Evolutionary conservation across 768 basidiomycete genomes (phyloP).

Genomic region (Suillus placidus): DNA sequence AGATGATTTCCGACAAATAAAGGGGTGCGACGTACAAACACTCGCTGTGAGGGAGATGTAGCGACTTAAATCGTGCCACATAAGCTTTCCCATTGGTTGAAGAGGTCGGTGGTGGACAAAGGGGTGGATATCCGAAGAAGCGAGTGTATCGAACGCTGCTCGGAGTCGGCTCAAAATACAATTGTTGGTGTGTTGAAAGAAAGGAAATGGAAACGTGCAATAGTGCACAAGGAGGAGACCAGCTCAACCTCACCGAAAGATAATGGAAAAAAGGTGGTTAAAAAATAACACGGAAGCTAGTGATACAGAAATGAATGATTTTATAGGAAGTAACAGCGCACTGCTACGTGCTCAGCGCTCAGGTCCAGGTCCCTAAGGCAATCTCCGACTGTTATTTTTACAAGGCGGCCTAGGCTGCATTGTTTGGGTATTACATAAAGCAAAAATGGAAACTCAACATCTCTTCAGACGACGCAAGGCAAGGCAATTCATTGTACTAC

Average conservation of each 20-base stretch:
- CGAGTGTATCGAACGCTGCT: conserved; percentile 21
- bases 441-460: neutral
- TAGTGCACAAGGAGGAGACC: conserved; percentile 33
- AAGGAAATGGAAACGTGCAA: conserved; percentile 27
- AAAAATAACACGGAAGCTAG: conserved; percentile 8
- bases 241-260: conserved; percentile 31
- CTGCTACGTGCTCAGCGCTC: neutral
- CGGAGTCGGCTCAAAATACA: conserved; percentile 20
- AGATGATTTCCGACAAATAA: conserved; percentile 10
- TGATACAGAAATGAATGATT: conserved; percentile 18
- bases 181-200: conserved; percentile 24
- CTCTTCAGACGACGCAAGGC: neutral
- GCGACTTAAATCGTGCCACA: conserved; percentile 82
- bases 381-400: conserved; percentile 13
- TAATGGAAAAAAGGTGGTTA: conserved; percentile 3
- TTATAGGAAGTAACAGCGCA: conserved; percentile 8
- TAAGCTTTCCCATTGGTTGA: conserved; percentile 68
- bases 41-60: conserved; percentile 68
- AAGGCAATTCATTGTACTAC: neutral
- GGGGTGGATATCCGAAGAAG: conserved; percentile 4
- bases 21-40: conserved; percentile 57
- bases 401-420: neutral
- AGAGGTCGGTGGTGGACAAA: conserved; percentile 1
- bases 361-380: conserved; percentile 16
- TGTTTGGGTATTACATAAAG: neutral